phyloP scores from a whole-genome alignment of 345 rosid genomes.

The Erucastrum elatum region DNA sequence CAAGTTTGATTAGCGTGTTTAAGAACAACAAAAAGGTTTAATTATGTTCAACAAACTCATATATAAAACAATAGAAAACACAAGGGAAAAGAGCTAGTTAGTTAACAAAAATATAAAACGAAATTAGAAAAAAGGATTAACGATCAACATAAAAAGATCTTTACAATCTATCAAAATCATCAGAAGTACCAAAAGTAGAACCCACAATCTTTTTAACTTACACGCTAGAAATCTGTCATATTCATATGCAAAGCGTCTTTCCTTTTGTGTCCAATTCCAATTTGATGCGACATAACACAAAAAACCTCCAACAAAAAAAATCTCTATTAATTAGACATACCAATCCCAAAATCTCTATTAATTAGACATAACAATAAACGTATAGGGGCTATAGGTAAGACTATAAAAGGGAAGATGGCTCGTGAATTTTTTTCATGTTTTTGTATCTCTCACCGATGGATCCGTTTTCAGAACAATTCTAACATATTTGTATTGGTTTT shows the following conservation, averaged over 20 bases:
- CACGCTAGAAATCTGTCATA: conserved; percentile 34
- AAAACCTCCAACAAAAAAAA: conserved; percentile 27
- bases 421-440: not conserved
- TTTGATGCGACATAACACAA: conserved; percentile 36
- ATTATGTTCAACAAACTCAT: not conserved
- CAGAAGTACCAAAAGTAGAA: conserved; percentile 35
- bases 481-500: no score
- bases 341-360: conserved; percentile 3
- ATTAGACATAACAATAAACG: not conserved
- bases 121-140: not conserved
- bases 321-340: not conserved
- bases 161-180: conserved; percentile 28
- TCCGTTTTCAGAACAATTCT: not conserved
- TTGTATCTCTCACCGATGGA: not conserved
- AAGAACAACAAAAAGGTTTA: not conserved
- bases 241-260: conserved; percentile 31
- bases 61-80: not conserved
- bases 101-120: not conserved
- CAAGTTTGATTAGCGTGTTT: not conserved
- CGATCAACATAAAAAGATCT: conserved; percentile 14
- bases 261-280: conserved; percentile 1
- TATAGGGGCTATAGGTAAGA: conserved; percentile 1
- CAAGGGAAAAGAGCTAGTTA: not conserved
- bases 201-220: conserved; percentile 39
- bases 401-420: conserved; percentile 19